Evolutionary conservation across 495 filamentous ascomycete genomes (phyloP).

Genomic region (Podospora pseudopauciseta): DNA sequence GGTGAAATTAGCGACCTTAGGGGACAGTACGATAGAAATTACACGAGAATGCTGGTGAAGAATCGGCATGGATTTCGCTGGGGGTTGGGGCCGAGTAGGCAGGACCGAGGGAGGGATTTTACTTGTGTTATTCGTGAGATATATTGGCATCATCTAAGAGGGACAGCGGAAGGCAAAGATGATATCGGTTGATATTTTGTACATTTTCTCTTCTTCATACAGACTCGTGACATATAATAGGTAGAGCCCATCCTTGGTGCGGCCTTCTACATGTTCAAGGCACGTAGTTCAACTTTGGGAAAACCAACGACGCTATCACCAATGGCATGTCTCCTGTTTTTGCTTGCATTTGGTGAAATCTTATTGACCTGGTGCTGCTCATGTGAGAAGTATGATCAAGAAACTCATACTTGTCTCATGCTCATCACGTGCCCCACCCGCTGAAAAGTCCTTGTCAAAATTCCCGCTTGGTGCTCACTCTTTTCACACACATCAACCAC

Average conservation of each 20-base stretch:
- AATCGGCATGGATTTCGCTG: slow-evolving; percentile 31
- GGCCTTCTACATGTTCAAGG: no score
- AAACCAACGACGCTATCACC: no score
- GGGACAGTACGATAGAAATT: slow-evolving; percentile 37
- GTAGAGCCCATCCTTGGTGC: no score
- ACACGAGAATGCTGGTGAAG: slow-evolving; percentile 32
- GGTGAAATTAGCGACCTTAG: slow-evolving; percentile 16
- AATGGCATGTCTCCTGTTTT: no score
- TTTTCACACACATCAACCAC: not conserved
- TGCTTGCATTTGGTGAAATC: no score
- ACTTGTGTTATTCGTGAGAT: slow-evolving; percentile 37
- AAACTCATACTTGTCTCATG: slow-evolving; percentile 5
- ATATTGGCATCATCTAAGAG: not conserved
- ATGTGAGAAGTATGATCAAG: not conserved
- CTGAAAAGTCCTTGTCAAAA: not conserved
- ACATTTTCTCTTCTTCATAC: no score
- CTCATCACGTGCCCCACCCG: slow-evolving; percentile 25
- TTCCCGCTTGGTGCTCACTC: not conserved
- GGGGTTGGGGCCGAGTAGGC: slow-evolving; percentile 36
- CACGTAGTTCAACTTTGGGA: no score
- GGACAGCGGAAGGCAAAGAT: no score
- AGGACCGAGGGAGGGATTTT: slow-evolving; percentile 36
- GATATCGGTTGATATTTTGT: no score
- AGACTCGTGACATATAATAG: no score
- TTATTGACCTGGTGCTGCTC: not conserved